Evolutionary conservation across 768 basidiomycete genomes (phyloP).

Genomic region (Tricholoma matsutake): DNA sequence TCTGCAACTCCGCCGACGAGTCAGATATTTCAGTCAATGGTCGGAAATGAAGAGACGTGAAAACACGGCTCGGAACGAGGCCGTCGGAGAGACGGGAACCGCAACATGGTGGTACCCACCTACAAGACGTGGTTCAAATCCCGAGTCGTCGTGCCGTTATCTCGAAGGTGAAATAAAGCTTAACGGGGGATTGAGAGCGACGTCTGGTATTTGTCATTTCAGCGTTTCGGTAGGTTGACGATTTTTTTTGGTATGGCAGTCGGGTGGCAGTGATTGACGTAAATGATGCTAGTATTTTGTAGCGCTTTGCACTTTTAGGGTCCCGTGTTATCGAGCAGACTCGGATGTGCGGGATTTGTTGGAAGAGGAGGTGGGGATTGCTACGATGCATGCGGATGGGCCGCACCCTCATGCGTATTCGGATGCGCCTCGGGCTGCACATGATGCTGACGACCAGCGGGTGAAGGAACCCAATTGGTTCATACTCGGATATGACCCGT

Average conservation of each 20-base stretch:
- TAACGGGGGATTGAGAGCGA: slow-evolving; percentile 46
- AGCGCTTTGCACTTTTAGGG: slow-evolving; percentile 43
- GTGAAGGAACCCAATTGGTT: too few species aligned
- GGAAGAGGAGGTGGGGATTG: slow-evolving; percentile 49
- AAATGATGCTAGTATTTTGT: slow-evolving; percentile 38
- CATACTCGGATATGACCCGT: too few species aligned
- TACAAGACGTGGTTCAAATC: slow-evolving; percentile 25
- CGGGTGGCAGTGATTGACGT: background rate
- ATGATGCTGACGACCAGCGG: background rate
- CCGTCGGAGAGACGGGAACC: slow-evolving; percentile 39
- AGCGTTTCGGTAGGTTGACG: slow-evolving; percentile 44
- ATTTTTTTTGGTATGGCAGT: background rate
- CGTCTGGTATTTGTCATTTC: slow-evolving; percentile 49
- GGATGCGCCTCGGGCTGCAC: background rate
- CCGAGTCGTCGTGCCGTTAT: slow-evolving; percentile 36
- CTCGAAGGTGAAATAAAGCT: slow-evolving; percentile 53
- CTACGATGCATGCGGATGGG: slow-evolving; percentile 48
- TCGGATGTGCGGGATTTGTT: slow-evolving; percentile 38
- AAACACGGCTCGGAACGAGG: too few species aligned
- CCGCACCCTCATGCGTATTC: slow-evolving; percentile 47
- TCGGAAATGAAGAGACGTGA: slow-evolving; percentile 25
- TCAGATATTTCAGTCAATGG: slow-evolving; percentile 40
- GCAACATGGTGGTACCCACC: slow-evolving; percentile 49
- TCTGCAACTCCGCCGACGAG: slow-evolving; percentile 38
- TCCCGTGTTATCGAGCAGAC: slow-evolving; percentile 34